Evolutionary conservation across 805 yeast species (phyloP).

Genomic region (Sugiyamaella smithiae): DNA sequence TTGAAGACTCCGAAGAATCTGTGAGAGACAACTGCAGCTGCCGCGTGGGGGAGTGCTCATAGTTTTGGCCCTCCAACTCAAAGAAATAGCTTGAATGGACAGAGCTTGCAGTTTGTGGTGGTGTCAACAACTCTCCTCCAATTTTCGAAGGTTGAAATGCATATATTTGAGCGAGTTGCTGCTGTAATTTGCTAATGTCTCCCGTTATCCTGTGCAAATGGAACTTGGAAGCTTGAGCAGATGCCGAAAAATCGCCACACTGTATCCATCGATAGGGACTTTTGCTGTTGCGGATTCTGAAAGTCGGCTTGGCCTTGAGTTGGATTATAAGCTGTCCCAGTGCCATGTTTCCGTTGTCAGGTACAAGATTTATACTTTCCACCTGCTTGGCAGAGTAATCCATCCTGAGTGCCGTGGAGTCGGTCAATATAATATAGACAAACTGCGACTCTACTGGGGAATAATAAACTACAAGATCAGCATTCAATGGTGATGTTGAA

Average conservation of each 20-base stretch:
- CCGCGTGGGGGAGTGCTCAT: neutral
- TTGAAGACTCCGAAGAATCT: neutral
- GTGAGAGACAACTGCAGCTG: neutral
- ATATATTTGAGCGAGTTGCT: slow-evolving; percentile 17
- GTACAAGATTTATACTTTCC: slow-evolving; percentile 6
- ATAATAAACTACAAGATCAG: slow-evolving; percentile 19
- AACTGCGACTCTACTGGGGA: slow-evolving; percentile 18
- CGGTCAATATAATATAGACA: slow-evolving; percentile 16
- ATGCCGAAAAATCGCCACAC: slow-evolving; percentile 22
- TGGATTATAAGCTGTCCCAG: slow-evolving; percentile 19
- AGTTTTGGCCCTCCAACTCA: too few species aligned
- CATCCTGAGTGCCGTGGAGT: slow-evolving; percentile 14
- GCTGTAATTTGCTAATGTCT: slow-evolving; percentile 14
- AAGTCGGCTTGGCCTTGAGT: slow-evolving; percentile 17
- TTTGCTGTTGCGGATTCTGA: slow-evolving; percentile 3
- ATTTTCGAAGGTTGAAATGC: slow-evolving; percentile 23
- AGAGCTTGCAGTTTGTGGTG: slow-evolving; percentile 15
- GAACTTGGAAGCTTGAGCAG: slow-evolving; percentile 14
- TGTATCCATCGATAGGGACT: slow-evolving; percentile 16
- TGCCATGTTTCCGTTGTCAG: slow-evolving; percentile 7
- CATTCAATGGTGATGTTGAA: neutral
- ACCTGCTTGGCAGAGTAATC: slow-evolving; percentile 16
- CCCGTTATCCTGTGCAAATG: slow-evolving; percentile 19
- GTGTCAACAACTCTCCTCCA: slow-evolving; percentile 10
- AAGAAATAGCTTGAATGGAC: neutral